Percentiles rank a stretch among this genome's conserved stretches.
These are phyloP conservation scores for Rhizopus delemar DNA, from an alignment of 371 early-diverging fungal species.

Conservation along the genomic window DNA sequence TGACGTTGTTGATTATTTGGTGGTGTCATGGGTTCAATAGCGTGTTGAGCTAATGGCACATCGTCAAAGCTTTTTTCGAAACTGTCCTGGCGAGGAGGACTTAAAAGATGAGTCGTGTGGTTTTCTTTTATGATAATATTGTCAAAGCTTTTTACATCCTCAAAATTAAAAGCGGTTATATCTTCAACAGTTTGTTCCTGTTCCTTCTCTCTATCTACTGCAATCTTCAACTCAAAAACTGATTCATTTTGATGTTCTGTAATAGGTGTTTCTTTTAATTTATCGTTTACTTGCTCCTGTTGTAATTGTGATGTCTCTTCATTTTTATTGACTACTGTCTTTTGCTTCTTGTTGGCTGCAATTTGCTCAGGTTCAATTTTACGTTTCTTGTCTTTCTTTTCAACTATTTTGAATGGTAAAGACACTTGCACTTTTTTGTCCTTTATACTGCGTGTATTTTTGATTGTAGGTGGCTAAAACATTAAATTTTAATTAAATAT, in stretches of 20 bases:
- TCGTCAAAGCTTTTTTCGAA: not conserved
- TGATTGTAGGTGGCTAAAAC: not conserved
- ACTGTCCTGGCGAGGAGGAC: not conserved
- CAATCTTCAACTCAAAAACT: not conserved
- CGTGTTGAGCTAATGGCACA: not conserved
- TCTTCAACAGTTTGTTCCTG: not conserved
- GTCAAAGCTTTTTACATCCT: not conserved
- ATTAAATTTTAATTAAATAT: not conserved
- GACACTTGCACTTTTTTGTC: not conserved
- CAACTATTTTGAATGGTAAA: not conserved
- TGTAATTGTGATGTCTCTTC: not conserved
- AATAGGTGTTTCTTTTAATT: not conserved
- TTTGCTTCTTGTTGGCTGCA: not conserved
- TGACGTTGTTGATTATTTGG: constrained; percentile 3
- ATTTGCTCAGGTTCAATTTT: not conserved
- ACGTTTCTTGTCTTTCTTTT: constrained; percentile 1
- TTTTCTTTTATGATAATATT: constrained; percentile 5
- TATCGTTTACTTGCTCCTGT: not conserved
- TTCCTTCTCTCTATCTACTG: too few species aligned
- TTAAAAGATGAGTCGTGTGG: constrained; percentile 11
- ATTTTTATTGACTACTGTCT: not conserved
- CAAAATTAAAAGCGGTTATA: not conserved
- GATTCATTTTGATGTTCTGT: not conserved
- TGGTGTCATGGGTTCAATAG: constrained; percentile 19
- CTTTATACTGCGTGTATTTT: not conserved